phyloP scores from a whole-genome alignment of 768 basidiomycete genomes.

The Amanita brunnescens region DNA sequence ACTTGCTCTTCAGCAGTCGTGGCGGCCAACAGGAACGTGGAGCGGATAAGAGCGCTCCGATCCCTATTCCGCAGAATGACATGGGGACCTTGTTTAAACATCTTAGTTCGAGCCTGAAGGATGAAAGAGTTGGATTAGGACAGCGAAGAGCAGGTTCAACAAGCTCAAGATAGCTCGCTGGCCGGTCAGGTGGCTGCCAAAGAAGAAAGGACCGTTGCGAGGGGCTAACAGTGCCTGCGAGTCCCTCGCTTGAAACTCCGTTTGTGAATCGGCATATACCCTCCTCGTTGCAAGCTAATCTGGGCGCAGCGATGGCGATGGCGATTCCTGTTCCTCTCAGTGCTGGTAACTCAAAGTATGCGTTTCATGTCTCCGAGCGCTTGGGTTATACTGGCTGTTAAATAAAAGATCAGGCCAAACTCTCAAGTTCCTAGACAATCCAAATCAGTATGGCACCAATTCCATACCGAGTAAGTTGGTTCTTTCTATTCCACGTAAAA shows the following conservation, averaged over 20 bases:
- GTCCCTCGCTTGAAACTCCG: constrained; percentile 13
- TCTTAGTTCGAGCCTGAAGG: neutral
- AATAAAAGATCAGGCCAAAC: neutral
- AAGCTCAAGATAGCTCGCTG: no score
- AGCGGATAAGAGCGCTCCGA: neutral
- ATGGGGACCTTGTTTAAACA: neutral
- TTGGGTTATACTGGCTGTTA: no score
- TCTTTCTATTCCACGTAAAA: no score
- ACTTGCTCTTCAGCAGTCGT: neutral
- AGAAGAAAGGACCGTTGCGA: no score
- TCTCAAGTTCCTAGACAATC: neutral
- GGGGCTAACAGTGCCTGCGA: no score
- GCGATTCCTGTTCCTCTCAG: neutral
- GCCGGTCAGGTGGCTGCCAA: no score
- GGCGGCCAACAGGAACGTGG: neutral
- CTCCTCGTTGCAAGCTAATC: no score
- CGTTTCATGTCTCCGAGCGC: neutral
- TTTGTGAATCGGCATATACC: no score
- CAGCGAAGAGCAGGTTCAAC: no score
- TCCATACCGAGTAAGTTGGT: neutral
- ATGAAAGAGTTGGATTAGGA: no score
- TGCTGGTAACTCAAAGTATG: neutral
- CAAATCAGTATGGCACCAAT: neutral
- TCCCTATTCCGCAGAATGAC: neutral
- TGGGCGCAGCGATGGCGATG: constrained; percentile 5